phyloP scores from a whole-genome alignment of 2,329 filamentous ascomycete genomes.

The Aspergillus spinulosporus region DNA sequence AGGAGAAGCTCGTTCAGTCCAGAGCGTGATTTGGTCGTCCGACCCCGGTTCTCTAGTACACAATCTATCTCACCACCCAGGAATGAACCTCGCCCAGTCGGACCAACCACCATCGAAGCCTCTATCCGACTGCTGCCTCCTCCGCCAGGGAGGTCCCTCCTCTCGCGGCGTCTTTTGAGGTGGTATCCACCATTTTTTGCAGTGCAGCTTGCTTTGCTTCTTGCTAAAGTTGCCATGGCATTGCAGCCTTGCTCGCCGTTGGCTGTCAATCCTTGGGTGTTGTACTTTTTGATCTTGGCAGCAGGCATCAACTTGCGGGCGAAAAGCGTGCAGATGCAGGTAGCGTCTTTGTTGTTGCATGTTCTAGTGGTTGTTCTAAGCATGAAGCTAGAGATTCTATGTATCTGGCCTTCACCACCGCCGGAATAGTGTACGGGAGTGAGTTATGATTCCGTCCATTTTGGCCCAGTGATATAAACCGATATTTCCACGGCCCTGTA shows the following conservation, averaged over 20 bases:
- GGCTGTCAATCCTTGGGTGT: conserved; percentile 63
- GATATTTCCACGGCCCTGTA: background rate
- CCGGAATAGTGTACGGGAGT: conserved; percentile 1
- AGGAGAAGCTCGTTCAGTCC: conserved; percentile 26
- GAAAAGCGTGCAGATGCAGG: conserved; percentile 39
- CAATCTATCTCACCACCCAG: conserved; percentile 28
- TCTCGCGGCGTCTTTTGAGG: conserved; percentile 29
- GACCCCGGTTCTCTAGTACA: conserved; percentile 30
- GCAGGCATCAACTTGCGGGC: conserved; percentile 63
- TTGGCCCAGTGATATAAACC: background rate
- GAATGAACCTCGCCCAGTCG: conserved; percentile 17
- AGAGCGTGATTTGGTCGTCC: conserved; percentile 37
- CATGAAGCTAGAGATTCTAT: conserved; percentile 33
- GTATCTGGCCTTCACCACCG: conserved; percentile 9
- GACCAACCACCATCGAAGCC: conserved; percentile 19
- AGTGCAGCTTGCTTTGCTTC: conserved; percentile 63
- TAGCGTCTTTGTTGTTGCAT: conserved; percentile 51
- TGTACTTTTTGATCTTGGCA: conserved; percentile 66
- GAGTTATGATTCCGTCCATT: background rate
- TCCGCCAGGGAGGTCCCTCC: conserved; percentile 35
- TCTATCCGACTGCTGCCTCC: conserved; percentile 43
- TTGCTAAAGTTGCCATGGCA: conserved; percentile 67
- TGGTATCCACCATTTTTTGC: conserved; percentile 37
- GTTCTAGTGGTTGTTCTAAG: conserved; percentile 45
- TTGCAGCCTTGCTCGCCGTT: conserved; percentile 71